Base-by-base conservation (phyloP, 2,329 filamentous ascomycete species). In the Didymella pinodella region DNA sequence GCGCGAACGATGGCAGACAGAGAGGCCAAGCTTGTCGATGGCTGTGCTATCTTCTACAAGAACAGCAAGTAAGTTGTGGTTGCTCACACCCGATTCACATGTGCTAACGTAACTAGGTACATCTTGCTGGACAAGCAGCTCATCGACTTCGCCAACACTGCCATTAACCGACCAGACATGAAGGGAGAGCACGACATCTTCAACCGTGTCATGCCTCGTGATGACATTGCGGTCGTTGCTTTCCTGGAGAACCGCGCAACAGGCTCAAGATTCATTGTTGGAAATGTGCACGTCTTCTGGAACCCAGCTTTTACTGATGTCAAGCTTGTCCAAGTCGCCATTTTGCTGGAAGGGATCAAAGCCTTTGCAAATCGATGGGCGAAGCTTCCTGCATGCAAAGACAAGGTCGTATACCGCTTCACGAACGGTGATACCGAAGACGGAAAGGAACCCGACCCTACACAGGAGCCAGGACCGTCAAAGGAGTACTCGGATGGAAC, bases 101-200 rank as follows among this genome's bases (percentile, higher is more conserved):
- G 49, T 20, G 38, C 64, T 74, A 40, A 72, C 50, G 22, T 22
- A 4, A 16, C 11, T 48, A 78, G 75, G 58, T 98, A 90, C 78
- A 91, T 97, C 60, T 81, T 97, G 59, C 85, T 99, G 25, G 94
- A 98, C 80, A 97, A 97, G 81, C 91, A 96, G 73, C 82, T 97
- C 63, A 90, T 99, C 71, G 93, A 97, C 77, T 97, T 97, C 75
- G 89, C 91, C 36, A 90, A 92, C 59, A 91, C 92, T 56, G 94
- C 94, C 65, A 97, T 99, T 78, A 95, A 96, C 74, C 85, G 95
- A 65, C 92, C 93, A 2, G 95, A 98, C 75, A 97, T 97, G 87
- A 98, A 98, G 80, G 92, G 93, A 56, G 92, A 96, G 71, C 92
- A 96, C 74, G 95, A 99, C 71, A 94, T 98, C 57, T 98, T 97